Evolutionary conservation across 2,329 filamentous ascomycete genomes (phyloP), one percentile per base, ranked within the genome.

Genomic region (Aureobasidium sp.): DNA sequence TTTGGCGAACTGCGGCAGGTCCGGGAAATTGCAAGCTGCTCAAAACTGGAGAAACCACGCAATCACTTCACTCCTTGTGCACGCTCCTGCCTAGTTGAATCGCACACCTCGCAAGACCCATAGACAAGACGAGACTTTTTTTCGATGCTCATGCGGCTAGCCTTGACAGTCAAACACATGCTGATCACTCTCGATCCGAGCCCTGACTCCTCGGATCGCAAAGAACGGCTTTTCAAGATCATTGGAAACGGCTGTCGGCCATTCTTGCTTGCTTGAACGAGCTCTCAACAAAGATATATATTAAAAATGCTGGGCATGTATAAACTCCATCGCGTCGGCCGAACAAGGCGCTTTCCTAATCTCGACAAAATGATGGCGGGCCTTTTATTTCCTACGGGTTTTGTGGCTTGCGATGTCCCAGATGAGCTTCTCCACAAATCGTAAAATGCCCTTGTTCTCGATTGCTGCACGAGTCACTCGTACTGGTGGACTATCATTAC

Each of bases 361-460:
- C 27, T 39, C 43, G 43, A 47, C 41, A 59, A 59, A 37, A 59
- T 37, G 34, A 39, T 59, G 43, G 55, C 32, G 32, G 55, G n/a
- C 55, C 43, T 59, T 39, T 59, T 48, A 37, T 48, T 57, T 57
- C 37, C 53, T 57, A 12, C 41, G 43, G 36, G 17, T 24, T 20
- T 44, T 57, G 55, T 59, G 55, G 55, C 55, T 59, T 57, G 29
- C 39, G 24, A 48, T 59, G 53, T 47, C 41, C 55, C 43, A 59
- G 43, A 59, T 59, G 55, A 59, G 55, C 20, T 59, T 47, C 43
- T 59, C 55, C 55, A 59, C 55, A 59, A 34, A 59, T 59, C 55
- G 55, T 43, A 27, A 37, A 29, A 29, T 29, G 26, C 47, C 32
- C 41, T 57, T 36, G 39, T 57, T 57, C 39, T 57, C 55, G 29